Base-by-base conservation (phyloP, 768 basidiomycete genomes). In the Leccinum barrowsii region DNA sequence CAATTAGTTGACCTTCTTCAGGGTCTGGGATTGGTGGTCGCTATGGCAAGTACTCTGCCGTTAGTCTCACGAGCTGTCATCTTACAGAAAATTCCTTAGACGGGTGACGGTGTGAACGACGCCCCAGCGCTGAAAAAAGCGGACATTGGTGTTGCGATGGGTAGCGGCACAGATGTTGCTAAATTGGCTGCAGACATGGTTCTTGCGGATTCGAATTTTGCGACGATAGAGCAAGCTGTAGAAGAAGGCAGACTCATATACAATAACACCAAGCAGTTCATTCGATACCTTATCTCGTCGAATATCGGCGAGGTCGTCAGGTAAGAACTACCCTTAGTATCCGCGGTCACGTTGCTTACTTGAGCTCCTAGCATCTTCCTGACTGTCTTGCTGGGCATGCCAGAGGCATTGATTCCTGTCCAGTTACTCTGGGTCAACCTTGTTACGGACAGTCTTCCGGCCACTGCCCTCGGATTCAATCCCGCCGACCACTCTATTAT, bases 221-320 rank as follows among this genome's bases (percentile, higher is more conserved):
- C 94, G 11, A 95, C 94, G 7, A 98, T 99, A 74, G 95, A 97
- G 73, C 80, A 86, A 65, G 96, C 96, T 7, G 94, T 99, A 48
- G 96, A 98, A 74, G 96, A 99, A 77, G 96, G 96, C 65, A 80
- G 96, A 74, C 81, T 96, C 58, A 99, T 98, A 69, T 98, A 98
- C 76, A 98, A 98, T 77, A 99, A 99, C 76, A 98, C 95, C 48
- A 99, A 99, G 77, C 96, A 98, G 72, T 99, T 99, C 75, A 98
- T 99, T 74, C 89, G 96, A 67, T 99, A 98, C 78, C 87, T 99
- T 70, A 98, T 92, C 75, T 97, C 94, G 30, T 94, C 92, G 59
- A 98, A 97, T 78, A 97, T 97, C 70, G 95, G 95, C 56, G 95
- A 97, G 74, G 95, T 96, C 64, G 93, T 96, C 75, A 90, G 85